These are phyloP conservation scores for Taiozyma sp. DNA, from an alignment of 1,139 yeast species.

Conservation along the genomic window DNA sequence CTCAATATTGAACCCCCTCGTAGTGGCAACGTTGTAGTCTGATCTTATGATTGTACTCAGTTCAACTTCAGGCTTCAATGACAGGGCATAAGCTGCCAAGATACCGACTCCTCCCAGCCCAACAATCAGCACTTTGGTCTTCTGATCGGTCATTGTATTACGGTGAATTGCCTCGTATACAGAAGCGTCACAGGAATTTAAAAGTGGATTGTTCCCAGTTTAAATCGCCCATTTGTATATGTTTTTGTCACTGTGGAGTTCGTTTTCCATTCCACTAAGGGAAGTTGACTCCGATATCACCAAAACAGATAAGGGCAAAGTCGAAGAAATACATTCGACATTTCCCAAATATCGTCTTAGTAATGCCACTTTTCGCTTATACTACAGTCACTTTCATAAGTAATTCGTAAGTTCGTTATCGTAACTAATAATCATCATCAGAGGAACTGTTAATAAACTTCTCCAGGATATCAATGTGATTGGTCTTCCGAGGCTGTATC, in stretches of 20 bases:
- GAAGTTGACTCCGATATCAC: too few species aligned
- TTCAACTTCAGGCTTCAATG: constrained; percentile 38
- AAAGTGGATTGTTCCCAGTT: not conserved
- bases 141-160: not conserved
- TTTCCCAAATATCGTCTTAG: too few species aligned
- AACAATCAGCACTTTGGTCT: constrained; percentile 41
- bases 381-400: not conserved
- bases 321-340: too few species aligned
- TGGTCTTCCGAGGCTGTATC: constrained; percentile 30
- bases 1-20: constrained; percentile 53
- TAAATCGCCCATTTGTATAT: not conserved
- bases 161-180: not conserved
- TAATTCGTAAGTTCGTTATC: not conserved
- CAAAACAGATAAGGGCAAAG: too few species aligned
- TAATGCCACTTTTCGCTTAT: too few species aligned
- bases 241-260: not conserved
- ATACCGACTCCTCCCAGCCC: constrained; percentile 79
- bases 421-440: not conserved
- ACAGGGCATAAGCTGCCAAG: constrained; percentile 59
- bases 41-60: constrained; percentile 61
- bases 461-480: not conserved
- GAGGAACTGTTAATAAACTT: not conserved
- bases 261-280: not conserved
- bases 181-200: not conserved
- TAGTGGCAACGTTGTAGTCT: constrained; percentile 50